Evolutionary conservation across 495 filamentous ascomycete species (phyloP).

Genomic region (Letharia lupina): DNA sequence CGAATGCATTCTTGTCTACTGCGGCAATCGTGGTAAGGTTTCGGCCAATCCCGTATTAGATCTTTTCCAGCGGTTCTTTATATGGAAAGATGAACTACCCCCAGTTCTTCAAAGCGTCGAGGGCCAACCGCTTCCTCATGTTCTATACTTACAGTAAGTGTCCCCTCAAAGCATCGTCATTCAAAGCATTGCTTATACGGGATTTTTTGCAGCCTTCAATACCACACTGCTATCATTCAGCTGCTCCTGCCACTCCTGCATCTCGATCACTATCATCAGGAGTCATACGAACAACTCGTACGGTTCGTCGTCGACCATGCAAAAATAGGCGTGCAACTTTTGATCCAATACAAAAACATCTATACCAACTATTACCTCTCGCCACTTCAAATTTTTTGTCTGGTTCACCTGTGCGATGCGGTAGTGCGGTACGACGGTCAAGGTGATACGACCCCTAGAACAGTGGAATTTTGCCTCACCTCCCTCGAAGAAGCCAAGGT

Average conservation of each 20-base stretch:
- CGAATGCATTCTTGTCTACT: conserved; percentile 32
- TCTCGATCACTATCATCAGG: background rate
- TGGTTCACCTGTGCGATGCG: conserved; percentile 31
- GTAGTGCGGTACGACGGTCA: conserved; percentile 24
- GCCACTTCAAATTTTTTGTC: conserved; percentile 31
- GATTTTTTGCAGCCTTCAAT: conserved; percentile 18
- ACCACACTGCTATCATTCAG: conserved; percentile 21
- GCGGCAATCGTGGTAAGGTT: conserved; percentile 24
- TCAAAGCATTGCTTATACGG: conserved; percentile 1
- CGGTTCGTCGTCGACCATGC: conserved; percentile 12
- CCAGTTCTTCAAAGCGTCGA: conserved; percentile 22
- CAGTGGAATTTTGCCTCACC: conserved; percentile 28
- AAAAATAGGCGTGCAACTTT: conserved; percentile 13
- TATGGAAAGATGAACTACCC: conserved; percentile 31
- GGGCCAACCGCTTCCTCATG: conserved; percentile 30
- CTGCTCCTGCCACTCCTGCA: conserved; percentile 20
- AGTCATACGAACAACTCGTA: conserved; percentile 12
- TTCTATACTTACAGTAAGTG: conserved; percentile 33
- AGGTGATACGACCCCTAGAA: conserved; percentile 14
- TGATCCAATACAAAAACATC: conserved; percentile 21
- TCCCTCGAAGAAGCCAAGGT: conserved; percentile 27
- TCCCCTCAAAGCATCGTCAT: too few relatives aligned
- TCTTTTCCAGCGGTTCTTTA: conserved; percentile 26
- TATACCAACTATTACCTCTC: conserved; percentile 30
- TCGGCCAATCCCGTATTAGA: conserved; percentile 27